phyloP scores from a whole-genome alignment of 805 yeast species.

The Cyberlindnera suaveolens region DNA sequence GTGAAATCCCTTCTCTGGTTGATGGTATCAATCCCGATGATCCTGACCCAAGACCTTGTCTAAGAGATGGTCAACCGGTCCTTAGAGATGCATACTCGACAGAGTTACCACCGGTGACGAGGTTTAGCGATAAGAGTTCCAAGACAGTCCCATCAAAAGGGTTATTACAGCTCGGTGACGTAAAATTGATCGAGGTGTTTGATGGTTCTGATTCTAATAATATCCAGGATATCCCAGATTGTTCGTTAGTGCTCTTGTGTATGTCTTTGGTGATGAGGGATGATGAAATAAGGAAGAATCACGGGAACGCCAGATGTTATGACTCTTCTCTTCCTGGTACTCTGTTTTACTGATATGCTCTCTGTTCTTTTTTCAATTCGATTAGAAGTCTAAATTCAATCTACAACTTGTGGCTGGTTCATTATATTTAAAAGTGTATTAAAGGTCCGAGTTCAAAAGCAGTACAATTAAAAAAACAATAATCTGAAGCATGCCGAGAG shows the following conservation, averaged over 20 bases:
- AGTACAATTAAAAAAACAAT: too few relatives aligned
- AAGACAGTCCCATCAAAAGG: slow-evolving; percentile 11
- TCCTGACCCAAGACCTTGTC: slow-evolving; percentile 4
- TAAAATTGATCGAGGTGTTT: slow-evolving; percentile 18
- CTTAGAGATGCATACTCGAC: not conserved
- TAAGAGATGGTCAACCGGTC: not conserved
- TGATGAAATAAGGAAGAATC: slow-evolving; percentile 17
- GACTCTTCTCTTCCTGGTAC: slow-evolving; percentile 5
- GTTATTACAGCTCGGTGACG: slow-evolving; percentile 16
- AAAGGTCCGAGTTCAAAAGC: too few relatives aligned
- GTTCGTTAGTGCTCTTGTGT: slow-evolving; percentile 17
- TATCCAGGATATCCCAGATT: slow-evolving; percentile 13
- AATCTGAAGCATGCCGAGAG: too few relatives aligned
- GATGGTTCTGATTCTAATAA: slow-evolving; percentile 6
- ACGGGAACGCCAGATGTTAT: slow-evolving; percentile 18
- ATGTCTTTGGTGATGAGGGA: slow-evolving; percentile 22
- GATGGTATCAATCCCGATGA: slow-evolving; percentile 11
- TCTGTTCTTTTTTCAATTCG: not conserved
- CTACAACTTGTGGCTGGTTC: too few relatives aligned
- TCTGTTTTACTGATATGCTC: not conserved
- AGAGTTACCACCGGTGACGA: slow-evolving; percentile 18
- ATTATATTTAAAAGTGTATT: too few relatives aligned
- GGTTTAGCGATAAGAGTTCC: slow-evolving; percentile 15
- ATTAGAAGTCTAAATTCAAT: not conserved
- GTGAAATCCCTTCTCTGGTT: slow-evolving; percentile 26